Base-by-base conservation (phyloP, 768 basidiomycete species). In the Rhodotorula paludigena region DNA sequence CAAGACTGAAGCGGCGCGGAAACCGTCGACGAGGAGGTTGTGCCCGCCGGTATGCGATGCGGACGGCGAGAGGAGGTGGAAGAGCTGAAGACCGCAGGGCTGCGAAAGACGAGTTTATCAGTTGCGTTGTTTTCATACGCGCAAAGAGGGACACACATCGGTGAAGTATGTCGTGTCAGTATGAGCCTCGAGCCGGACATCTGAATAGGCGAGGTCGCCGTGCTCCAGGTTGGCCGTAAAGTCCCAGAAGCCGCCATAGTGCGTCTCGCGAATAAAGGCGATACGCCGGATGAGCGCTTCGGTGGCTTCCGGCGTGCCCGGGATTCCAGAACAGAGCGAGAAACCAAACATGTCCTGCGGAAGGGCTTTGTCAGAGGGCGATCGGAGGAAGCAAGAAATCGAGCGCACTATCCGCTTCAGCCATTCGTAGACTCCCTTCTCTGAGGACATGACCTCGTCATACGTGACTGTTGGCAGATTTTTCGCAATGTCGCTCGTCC, bases 201-300 rank as follows among this genome's bases (percentile, higher is more conserved):
- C 89, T 8, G 92, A 91, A 80, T 99, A 99, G 0, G 94, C 92
- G 14, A 92, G 89, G 77, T 99, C 94, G 20, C 92, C 92, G 74
- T 88, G 91, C 25, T 87, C 86, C 30, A 93, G 82, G 76, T 94
- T 87, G 1, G 93, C 85, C 1, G 92, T 96, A 75, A 98, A 94
- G 75, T 97, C 91, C 93, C 94, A 99, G 79, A 97, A 93, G 64
- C 85, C 86, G 41, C 93, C 94, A 74, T 98, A 87, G 58, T 87
- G 86, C 0, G 94, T 97, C 78, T 94, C 87, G 51, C 93, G 85
- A 64, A 96, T 92, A 74, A 89, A 90, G 7, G 85, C 88, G 66
- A 98, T 91, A 41, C 88, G 84, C 63, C 83, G 78, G 18, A 85
- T 82, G 2, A 97, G 81, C 69, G 83, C 81, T 76, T 97, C 90